Percentiles rank a stretch among this genome's conserved stretches.
These are phyloP conservation scores for Hypericum perforatum DNA, from an alignment of 345 rosid species.

Conservation along the genomic window DNA sequence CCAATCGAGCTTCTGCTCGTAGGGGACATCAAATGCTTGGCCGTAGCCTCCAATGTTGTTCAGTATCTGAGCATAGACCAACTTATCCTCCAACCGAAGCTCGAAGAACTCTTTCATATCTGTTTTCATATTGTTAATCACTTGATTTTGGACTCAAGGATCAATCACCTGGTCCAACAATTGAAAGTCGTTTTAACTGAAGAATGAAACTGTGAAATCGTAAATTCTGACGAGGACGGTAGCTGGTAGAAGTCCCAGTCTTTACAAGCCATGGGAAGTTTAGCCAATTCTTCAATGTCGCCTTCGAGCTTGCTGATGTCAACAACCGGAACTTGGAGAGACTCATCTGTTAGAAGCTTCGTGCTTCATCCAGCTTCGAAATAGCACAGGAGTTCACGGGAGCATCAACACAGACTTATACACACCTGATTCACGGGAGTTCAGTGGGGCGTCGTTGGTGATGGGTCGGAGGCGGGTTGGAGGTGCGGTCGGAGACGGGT, in stretches of 20 bases:
- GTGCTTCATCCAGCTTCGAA: too few species aligned
- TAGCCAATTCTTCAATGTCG: constrained; percentile 21
- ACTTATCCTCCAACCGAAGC: constrained; percentile 32
- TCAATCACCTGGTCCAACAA: constrained; percentile 25
- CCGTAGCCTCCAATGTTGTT: constrained; percentile 39
- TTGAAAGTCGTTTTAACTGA: background rate
- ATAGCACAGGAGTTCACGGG: too few species aligned
- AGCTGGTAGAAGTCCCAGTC: constrained; percentile 62
- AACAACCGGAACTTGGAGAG: constrained; percentile 28
- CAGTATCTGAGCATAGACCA: constrained; percentile 26
- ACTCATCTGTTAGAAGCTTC: too few species aligned
- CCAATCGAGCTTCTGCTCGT: constrained; percentile 48
- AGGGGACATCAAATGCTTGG: constrained; percentile 42
- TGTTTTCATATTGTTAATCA: constrained; percentile 28
- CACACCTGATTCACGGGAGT: too few species aligned
- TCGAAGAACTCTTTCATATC: constrained; percentile 29
- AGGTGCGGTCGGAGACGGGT: too few species aligned
- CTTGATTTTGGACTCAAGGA: constrained; percentile 28
- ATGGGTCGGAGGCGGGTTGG: too few species aligned
- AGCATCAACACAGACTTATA: too few species aligned
- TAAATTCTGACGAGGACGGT: background rate
- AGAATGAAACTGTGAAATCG: background rate
- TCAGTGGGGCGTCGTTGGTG: too few species aligned
- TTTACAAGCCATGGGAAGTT: constrained; percentile 45
- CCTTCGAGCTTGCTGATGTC: constrained; percentile 27